These are phyloP conservation scores for Aureobasidium sp. DNA, from an alignment of 2,329 filamentous ascomycete genomes.

Conservation along the genomic window DNA sequence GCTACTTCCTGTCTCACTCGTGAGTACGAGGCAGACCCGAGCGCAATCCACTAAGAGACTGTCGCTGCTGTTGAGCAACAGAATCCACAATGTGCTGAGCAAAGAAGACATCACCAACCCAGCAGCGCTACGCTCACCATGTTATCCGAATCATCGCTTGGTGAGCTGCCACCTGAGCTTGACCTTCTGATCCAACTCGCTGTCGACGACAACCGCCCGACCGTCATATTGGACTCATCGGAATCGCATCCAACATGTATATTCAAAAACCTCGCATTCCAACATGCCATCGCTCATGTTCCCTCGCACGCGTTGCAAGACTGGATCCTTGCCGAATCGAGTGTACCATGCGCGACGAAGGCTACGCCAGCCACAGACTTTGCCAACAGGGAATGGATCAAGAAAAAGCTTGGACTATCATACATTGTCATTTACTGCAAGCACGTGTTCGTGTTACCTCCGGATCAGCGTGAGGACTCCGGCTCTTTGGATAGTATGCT, in stretches of 20 bases:
- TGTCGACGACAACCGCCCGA: neutral
- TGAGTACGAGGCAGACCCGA: neutral
- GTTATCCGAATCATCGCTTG: neutral
- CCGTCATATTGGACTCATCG: neutral
- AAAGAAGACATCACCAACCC: neutral
- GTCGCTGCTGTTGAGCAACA: neutral
- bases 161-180: neutral
- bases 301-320: neutral
- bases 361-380: neutral
- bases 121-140: neutral
- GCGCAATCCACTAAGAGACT: neutral
- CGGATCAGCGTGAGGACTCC: neutral
- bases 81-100: neutral
- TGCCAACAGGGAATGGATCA: neutral
- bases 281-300: neutral
- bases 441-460: neutral
- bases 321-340: neutral
- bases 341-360: neutral
- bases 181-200: neutral
- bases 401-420: conserved; percentile 6
- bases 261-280: neutral
- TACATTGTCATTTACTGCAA: conserved; percentile 6
- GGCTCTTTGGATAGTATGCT: neutral
- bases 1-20: neutral
- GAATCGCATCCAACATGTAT: neutral